Percentiles rank a stretch among this genome's conserved stretches.
These are phyloP conservation scores for Coemansia sp. DNA, from an alignment of 192 early-diverging fungal genomes.

Conservation along the genomic window DNA sequence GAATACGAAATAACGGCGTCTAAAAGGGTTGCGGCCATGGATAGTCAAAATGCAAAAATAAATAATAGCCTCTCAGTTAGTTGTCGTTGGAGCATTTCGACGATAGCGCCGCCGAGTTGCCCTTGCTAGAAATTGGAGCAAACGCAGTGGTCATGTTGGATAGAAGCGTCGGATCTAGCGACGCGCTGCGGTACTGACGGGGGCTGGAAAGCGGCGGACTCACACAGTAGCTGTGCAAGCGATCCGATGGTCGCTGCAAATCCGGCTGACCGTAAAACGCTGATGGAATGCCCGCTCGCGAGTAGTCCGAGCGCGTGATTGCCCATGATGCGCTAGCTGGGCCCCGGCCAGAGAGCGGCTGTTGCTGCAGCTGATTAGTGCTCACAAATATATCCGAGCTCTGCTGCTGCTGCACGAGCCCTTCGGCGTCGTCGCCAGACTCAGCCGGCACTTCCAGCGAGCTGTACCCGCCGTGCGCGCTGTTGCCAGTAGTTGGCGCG, in stretches of 20 bases:
- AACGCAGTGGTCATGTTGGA: constrained; percentile 37
- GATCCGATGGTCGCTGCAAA: neutral
- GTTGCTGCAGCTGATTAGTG: neutral
- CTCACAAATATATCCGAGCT: neutral
- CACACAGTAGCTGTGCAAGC: constrained; percentile 34
- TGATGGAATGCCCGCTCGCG: neutral
- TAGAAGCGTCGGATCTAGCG: constrained; percentile 41
- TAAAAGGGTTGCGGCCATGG: too few species aligned
- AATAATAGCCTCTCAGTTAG: neutral
- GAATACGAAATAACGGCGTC: too few species aligned
- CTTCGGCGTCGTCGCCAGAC: neutral
- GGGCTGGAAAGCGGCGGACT: neutral
- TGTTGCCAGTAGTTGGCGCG: neutral
- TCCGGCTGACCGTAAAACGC: neutral
- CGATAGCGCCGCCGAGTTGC: neutral
- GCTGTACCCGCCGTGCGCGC: neutral
- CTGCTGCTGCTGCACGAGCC: neutral
- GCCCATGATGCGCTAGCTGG: constrained; percentile 15
- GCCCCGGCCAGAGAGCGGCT: neutral
- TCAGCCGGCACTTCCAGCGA: neutral
- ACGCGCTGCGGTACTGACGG: constrained; percentile 28
- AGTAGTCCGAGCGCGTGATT: neutral
- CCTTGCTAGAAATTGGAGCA: constrained; percentile 14
- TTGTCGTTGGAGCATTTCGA: neutral
- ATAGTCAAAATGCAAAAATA: neutral